Evolutionary conservation across 306 rosid species (phyloP).

Genomic region (Heteromeles arbutifolia): DNA sequence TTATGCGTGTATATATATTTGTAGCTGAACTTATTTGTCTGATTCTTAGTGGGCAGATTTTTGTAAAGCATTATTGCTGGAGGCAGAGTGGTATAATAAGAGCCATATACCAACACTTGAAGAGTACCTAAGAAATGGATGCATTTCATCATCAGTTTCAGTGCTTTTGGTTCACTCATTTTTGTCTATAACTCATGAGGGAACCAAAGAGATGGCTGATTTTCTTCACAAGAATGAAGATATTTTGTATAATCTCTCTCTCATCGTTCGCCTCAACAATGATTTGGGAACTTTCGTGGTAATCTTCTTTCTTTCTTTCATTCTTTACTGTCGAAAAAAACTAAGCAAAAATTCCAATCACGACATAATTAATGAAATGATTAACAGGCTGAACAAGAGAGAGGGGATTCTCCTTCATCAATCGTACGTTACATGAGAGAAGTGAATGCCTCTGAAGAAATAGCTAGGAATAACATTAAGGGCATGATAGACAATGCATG

Average conservation of each 20-base stretch:
- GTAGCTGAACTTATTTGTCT: no score
- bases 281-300: constrained; percentile 32
- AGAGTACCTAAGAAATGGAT: constrained; percentile 48
- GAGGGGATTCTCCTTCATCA: constrained; percentile 61
- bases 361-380: background rate
- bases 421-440: constrained; percentile 47
- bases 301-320: background rate
- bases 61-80: constrained; percentile 43
- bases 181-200: constrained; percentile 22
- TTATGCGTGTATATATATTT: background rate
- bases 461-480: constrained; percentile 28
- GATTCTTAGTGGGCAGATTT: constrained; percentile 48
- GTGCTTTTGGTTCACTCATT: constrained; percentile 28
- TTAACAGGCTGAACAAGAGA: constrained; percentile 49
- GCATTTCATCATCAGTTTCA: constrained; percentile 55
- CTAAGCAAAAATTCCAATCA: background rate
- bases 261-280: constrained; percentile 30
- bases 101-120: constrained; percentile 41
- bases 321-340: no score
- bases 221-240: constrained; percentile 16
- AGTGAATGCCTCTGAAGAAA: constrained; percentile 32
- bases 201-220: background rate
- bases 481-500: constrained; percentile 32
- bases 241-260: constrained; percentile 21
- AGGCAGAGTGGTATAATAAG: constrained; percentile 52